Evolutionary conservation across 805 yeast species (phyloP).

Genomic region (Schizosaccharomyces pombe): ASM294v3 CU329670.1:4208501-4209000

Average conservation of each 20-base stretch:
- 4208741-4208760: constrained; percentile 98
- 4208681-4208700: constrained; percentile 95
- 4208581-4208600: constrained; percentile 84
- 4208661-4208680: constrained; percentile 95
- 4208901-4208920: neutral
- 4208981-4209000: too few relatives aligned
- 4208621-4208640: constrained; percentile 97
- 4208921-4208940: neutral
- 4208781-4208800: constrained; percentile 46
- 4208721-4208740: constrained; percentile 93
- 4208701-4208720: constrained; percentile 98
- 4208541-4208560: constrained; percentile 33
- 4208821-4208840: neutral
- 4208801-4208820: neutral
- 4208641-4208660: constrained; percentile 98
- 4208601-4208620: constrained; percentile 82
- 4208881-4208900: neutral
- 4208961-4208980: too few relatives aligned
- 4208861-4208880: neutral
- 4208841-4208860: constrained; percentile 1
- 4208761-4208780: constrained; percentile 99
- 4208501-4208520: neutral
- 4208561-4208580: constrained; percentile 87
- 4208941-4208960: neutral
- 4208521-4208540: neutral